A percentile compares a stretch with the other conserved stretches of the same genome.
phyloP scores from a whole-genome alignment of 768 basidiomycete species.

The Boletus sensibilis region DNA sequence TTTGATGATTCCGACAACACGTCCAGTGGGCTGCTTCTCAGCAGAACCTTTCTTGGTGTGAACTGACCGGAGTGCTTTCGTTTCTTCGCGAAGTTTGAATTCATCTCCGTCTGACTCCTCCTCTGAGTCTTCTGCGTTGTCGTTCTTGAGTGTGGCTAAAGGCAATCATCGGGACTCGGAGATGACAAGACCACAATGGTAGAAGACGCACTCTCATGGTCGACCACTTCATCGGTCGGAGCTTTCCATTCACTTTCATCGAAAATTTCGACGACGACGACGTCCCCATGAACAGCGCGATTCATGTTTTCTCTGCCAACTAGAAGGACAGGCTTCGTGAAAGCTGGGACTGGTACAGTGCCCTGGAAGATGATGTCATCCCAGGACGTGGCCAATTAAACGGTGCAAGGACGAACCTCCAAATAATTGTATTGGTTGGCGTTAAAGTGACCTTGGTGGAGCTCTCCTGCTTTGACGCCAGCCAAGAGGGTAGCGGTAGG shows the following conservation, averaged over 20 bases:
- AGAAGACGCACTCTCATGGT: slow-evolving; percentile 72
- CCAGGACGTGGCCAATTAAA: background rate
- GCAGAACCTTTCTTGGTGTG: slow-evolving; percentile 28
- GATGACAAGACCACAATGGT: background rate
- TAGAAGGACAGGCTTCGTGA: slow-evolving; percentile 77
- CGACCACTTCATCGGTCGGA: slow-evolving; percentile 88
- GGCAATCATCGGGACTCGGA: background rate
- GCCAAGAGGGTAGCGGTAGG: slow-evolving; percentile 67
- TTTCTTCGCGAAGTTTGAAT: slow-evolving; percentile 42
- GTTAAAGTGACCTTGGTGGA: slow-evolving; percentile 93
- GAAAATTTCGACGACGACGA: slow-evolving; percentile 89
- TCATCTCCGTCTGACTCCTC: slow-evolving; percentile 51
- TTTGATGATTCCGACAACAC: slow-evolving; percentile 88
- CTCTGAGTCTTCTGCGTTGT: slow-evolving; percentile 76
- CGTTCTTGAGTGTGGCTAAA: slow-evolving; percentile 77
- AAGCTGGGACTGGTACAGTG: slow-evolving; percentile 70
- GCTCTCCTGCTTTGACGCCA: slow-evolving; percentile 79
- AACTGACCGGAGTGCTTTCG: slow-evolving; percentile 35
- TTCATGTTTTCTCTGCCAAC: slow-evolving; percentile 94
- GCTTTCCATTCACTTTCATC: slow-evolving; percentile 89
- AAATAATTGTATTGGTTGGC: slow-evolving; percentile 95
- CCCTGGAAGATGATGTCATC: slow-evolving; percentile 49
- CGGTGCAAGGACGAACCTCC: slow-evolving; percentile 51
- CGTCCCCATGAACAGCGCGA: slow-evolving; percentile 88
- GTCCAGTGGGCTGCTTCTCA: slow-evolving; percentile 88